Conservation (phyloP, 768 basidiomycete species). For the Suillus subluteus region DNA sequence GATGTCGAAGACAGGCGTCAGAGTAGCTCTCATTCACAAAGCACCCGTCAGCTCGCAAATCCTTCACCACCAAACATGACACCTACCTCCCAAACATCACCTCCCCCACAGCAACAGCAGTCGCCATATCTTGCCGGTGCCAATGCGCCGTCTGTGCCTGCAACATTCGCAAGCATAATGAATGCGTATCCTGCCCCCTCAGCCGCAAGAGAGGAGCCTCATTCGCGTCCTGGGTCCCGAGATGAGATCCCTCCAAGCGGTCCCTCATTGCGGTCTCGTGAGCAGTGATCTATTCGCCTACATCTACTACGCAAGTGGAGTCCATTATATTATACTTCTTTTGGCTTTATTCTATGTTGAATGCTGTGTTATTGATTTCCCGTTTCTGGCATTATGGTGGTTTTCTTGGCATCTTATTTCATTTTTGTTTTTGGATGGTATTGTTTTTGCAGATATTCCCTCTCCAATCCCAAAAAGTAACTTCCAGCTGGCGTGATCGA, state of each 20-base stretch:
- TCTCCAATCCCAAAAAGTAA: constrained; percentile 2
- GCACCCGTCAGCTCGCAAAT: constrained; percentile 17
- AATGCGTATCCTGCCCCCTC: constrained; percentile 59
- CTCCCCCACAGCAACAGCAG: constrained; percentile 30
- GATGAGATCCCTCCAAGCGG: constrained; percentile 19
- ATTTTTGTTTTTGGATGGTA: not conserved
- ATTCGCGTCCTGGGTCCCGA: constrained; percentile 32
- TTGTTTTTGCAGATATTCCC: constrained; percentile 4
- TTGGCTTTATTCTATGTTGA: constrained; percentile 8
- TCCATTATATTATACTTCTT: constrained; percentile 10
- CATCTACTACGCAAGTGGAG: constrained; percentile 7
- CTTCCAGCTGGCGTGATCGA: not conserved
- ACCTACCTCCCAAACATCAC: constrained; percentile 18
- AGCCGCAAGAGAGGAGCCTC: constrained; percentile 27
- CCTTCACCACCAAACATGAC: constrained; percentile 30
- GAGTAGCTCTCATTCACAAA: constrained; percentile 16
- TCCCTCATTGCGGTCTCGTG: constrained; percentile 6
- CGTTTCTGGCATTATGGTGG: not conserved
- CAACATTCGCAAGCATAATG: constrained; percentile 72
- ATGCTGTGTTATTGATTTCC: constrained; percentile 1
- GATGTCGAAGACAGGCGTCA: constrained; percentile 26
- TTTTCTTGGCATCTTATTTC: constrained; percentile 1
- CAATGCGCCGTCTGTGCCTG: constrained; percentile 39
- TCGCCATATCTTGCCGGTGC: constrained; percentile 20
- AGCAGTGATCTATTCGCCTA: not conserved